Evolutionary conservation across 139 green algal species (phyloP), one percentile per base, ranked within the genome.

Genomic region (Chlorella sp.): DNA sequence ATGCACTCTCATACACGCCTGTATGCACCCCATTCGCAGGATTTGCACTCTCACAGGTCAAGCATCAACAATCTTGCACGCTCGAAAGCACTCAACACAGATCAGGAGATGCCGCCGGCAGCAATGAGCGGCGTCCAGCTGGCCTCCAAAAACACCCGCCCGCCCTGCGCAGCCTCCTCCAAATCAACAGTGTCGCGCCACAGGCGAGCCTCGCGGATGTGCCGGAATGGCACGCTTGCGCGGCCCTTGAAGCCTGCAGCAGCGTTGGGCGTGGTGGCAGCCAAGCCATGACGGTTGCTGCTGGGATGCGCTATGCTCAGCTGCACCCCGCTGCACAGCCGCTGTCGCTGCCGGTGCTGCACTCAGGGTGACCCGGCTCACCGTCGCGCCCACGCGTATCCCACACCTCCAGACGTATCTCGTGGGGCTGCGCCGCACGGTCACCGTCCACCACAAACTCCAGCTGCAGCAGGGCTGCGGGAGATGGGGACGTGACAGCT

Each of bases 391-490:
- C 74, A 40, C 73, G 77, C 40, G n/a, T 73, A 28, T 83, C 77
- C 56, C 56, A 73, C 24, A 83, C 77, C 41, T 73, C 60, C 40
- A 83, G 3, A 40, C 56, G 60, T 20, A 83, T 5, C 19, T 58
- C 9, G 56, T 68, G 77, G 38, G 9, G 56, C 58, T 83, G 40
- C 5, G 7, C 7, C 2, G 32, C 77, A 0, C 30, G 17, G 60
- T 73, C 38, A 4, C 77, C 77, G 44, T 48, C 58, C 17, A 83
- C 24, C 60, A 83, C 77, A 60, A 73, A 83, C 77, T 83, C 77
- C 30, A 83, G 77, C 77, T 82, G 51, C 41, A 46, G 69, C 38
- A 30, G 36, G 34, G 40, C 38, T 22, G 41, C 19, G 40, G 38
- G 20, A 32, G 68, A 2, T 14, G 68, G 6, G 34, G n/a, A 11